These are phyloP conservation scores for Metschnikowia henanensis DNA, from an alignment of 805 yeast genomes.

Conservation along the genomic window DNA sequence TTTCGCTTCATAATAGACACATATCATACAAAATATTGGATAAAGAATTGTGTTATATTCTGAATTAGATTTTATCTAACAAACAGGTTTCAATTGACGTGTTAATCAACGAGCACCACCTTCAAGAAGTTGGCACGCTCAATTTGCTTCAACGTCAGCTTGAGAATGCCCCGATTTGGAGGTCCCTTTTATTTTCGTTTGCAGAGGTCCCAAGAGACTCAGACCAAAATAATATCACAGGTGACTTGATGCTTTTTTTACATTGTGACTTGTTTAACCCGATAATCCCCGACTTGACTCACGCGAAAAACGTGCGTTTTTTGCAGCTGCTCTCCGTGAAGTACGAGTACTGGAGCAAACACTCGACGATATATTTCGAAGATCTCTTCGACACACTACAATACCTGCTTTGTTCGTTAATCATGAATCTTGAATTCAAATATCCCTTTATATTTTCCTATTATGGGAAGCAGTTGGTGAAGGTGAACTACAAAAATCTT, in stretches of 20 bases:
- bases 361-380: constrained; percentile 7
- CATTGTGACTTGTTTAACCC: constrained; percentile 17
- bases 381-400: constrained; percentile 20
- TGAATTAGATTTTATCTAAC: no score
- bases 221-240: background rate
- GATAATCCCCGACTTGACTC: constrained; percentile 13
- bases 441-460: constrained; percentile 34
- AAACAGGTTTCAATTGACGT: constrained; percentile 13
- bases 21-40: no score
- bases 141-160: constrained; percentile 10
- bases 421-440: constrained; percentile 28
- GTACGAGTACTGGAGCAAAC: constrained; percentile 12
- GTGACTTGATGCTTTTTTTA: constrained; percentile 8
- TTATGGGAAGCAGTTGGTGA: constrained; percentile 27
- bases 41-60: no score
- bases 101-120: constrained; percentile 11
- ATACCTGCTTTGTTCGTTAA: constrained; percentile 22
- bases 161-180: constrained; percentile 9
- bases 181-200: constrained; percentile 7
- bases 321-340: constrained; percentile 9
- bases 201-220: background rate
- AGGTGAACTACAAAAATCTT: constrained; percentile 19
- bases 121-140: constrained; percentile 12
- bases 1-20: background rate
- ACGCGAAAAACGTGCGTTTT: constrained; percentile 8